phyloP scores from a whole-genome alignment of 2,329 filamentous ascomycete species.

The Colletotrichum sp. region DNA sequence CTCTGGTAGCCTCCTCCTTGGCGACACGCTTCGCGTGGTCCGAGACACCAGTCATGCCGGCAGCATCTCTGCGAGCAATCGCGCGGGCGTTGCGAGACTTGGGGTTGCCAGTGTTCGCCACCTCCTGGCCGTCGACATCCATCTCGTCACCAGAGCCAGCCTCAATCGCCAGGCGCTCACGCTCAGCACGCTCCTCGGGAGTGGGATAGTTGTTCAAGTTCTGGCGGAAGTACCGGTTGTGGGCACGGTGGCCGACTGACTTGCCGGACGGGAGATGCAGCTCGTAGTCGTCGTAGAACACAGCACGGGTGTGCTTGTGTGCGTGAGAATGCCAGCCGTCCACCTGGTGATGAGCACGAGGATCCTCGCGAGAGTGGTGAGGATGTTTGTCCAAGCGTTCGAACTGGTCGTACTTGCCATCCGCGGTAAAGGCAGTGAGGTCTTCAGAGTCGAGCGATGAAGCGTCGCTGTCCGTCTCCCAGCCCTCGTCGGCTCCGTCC shows the following conservation, averaged over 20 bases:
- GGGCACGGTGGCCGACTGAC: slow-evolving; percentile 86
- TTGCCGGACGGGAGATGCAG: slow-evolving; percentile 90
- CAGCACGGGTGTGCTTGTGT: slow-evolving; percentile 75
- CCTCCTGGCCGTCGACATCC: slow-evolving; percentile 39
- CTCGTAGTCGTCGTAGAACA: slow-evolving; percentile 92
- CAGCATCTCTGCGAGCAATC: slow-evolving; percentile 71
- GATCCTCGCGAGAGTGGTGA: slow-evolving; percentile 76
- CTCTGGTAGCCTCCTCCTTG: slow-evolving; percentile 69
- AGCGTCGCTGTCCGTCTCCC: slow-evolving; percentile 94
- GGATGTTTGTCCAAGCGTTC: slow-evolving; percentile 74
- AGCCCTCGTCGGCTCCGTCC: slow-evolving; percentile 75
- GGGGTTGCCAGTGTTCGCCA: slow-evolving; percentile 34
- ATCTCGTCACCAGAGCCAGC: slow-evolving; percentile 32
- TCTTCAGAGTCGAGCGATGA: slow-evolving; percentile 89
- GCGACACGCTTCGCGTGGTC: slow-evolving; percentile 77
- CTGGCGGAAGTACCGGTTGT: slow-evolving; percentile 89
- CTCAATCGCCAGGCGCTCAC: slow-evolving; percentile 69
- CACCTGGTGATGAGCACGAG: slow-evolving; percentile 73
- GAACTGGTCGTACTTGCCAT: slow-evolving; percentile 73
- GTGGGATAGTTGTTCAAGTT: slow-evolving; percentile 88
- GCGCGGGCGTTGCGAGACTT: slow-evolving; percentile 50
- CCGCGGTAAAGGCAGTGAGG: slow-evolving; percentile 78
- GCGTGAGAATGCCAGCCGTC: slow-evolving; percentile 86
- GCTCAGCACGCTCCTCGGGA: slow-evolving; percentile 74
- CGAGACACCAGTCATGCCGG: slow-evolving; percentile 78